Base-by-base conservation (phyloP, 2,329 filamentous ascomycete genomes). In the Polytolypa hystricis region DNA sequence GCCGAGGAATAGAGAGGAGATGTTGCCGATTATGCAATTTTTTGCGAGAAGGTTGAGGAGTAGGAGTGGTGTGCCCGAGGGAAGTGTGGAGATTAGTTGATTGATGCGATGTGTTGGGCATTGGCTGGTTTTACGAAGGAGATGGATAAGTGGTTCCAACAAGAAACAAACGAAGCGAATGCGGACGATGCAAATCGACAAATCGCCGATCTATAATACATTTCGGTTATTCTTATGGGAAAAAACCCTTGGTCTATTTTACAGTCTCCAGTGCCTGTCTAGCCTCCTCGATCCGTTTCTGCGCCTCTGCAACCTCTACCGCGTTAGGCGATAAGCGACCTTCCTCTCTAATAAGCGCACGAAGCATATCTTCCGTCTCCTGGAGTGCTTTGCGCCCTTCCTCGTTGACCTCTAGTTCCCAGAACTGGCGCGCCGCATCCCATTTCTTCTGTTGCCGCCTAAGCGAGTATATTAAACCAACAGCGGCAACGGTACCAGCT, bases 1-100 rank as follows among this genome's bases (percentile, higher is more conserved):
- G 87, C 85, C 86, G n/a, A 66, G 69, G 30, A 80, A 71, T 54
- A 70, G 81, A 36, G 85, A 93, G 8, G 87, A 96, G 67, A 87
- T 93, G 71, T 54, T 87, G 50, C 86, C 87, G 0, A 72, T 95
- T 42, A 95, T 95, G 85, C 75, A 81, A 52, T 95, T 79, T 55
- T 72, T 67, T 47, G 62, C 60, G 15, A 50, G 61, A 23, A 49
- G 59, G 33, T 46, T 67, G 41, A 53, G 55, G 39, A 67, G 63
- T 51, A 53, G 56, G 39, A 53, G 58, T 36, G 64, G 64, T 20
- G 62, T 67, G 27, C 65, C 62, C 0, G 62, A 63, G 43, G 65
- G 61, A 2, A 61, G 59, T 48, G 48, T 67, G 23, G 63, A 67
- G 44, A 48, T 67, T 46, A 49, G 50, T 16, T 58, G 41, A 21